A percentile compares a stretch with the other conserved stretches of the same genome.
phyloP scores from a whole-genome alignment of 1,139 yeast genomes.

The Suhomyces ambrosiae region DNA sequence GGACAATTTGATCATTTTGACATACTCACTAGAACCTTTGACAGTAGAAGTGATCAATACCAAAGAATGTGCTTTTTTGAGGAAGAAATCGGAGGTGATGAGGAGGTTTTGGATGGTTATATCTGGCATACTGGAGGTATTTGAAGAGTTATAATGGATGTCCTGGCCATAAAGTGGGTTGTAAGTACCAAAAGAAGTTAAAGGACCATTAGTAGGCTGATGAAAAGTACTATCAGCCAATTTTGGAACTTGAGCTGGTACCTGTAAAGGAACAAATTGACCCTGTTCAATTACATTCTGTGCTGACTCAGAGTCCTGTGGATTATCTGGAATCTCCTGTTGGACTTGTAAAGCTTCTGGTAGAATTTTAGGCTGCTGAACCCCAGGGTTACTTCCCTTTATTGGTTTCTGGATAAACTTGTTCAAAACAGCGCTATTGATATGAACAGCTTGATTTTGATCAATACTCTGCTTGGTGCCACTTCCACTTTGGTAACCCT shows the following conservation, averaged over 20 bases:
- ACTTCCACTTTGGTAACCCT: slow-evolving; percentile 12
- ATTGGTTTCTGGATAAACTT: slow-evolving; percentile 1
- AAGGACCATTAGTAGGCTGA: neutral
- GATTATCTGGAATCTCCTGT: too few species aligned
- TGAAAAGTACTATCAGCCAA: neutral
- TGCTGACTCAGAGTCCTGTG: too few species aligned
- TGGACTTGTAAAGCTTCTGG: too few species aligned
- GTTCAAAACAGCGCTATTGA: slow-evolving; percentile 10
- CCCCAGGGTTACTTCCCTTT: neutral
- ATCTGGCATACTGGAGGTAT: slow-evolving; percentile 1
- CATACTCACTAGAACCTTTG: slow-evolving; percentile 31
- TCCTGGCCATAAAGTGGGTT: slow-evolving; percentile 4
- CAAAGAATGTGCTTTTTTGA: slow-evolving; percentile 28
- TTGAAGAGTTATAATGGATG: neutral
- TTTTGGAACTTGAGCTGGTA: slow-evolving; percentile 1
- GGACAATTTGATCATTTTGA: slow-evolving; percentile 39
- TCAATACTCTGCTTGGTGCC: neutral
- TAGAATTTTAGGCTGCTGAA: too few species aligned
- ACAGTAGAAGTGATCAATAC: slow-evolving; percentile 18
- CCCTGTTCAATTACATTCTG: too few species aligned
- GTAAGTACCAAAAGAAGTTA: too few species aligned
- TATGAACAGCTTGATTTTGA: slow-evolving; percentile 1
- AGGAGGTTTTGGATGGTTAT: slow-evolving; percentile 17
- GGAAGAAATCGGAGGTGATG: slow-evolving; percentile 25
- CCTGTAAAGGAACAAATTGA: neutral